These are phyloP conservation scores for Diaporthe citri DNA, from an alignment of 2,329 filamentous ascomycete species.

Conservation along the genomic window DNA sequence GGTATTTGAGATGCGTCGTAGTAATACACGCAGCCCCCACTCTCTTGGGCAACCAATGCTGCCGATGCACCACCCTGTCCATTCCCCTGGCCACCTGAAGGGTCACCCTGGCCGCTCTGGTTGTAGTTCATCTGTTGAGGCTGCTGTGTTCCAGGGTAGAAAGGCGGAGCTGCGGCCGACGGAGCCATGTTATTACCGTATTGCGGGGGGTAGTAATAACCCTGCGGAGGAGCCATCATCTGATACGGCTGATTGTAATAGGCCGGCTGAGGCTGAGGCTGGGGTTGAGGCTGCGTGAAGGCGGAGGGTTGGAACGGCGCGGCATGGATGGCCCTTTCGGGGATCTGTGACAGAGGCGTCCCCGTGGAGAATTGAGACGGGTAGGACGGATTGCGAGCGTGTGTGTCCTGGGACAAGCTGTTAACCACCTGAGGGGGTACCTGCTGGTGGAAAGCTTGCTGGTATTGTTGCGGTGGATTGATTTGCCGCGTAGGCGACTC, in stretches of 20 bases:
- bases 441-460: slow-evolving; percentile 94
- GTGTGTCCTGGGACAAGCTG: slow-evolving; percentile 68
- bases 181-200: slow-evolving; percentile 59
- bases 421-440: slow-evolving; percentile 81
- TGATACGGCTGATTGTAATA: slow-evolving; percentile 71
- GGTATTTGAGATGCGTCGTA: slow-evolving; percentile 83
- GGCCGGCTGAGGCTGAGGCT: slow-evolving; percentile 69
- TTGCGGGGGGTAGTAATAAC: slow-evolving; percentile 77
- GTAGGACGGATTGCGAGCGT: slow-evolving; percentile 77
- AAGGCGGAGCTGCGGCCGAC: slow-evolving; percentile 62
- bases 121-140: slow-evolving; percentile 55
- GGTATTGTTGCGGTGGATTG: slow-evolving; percentile 65
- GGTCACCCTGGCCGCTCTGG: slow-evolving; percentile 57
- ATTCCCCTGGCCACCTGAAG: slow-evolving; percentile 49
- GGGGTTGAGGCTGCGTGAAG: slow-evolving; percentile 76
- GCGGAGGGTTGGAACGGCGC: slow-evolving; percentile 86
- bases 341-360: slow-evolving; percentile 91
- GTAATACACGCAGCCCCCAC: slow-evolving; percentile 97
- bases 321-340: slow-evolving; percentile 91
- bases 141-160: slow-evolving; percentile 68
- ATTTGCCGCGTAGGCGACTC: slow-evolving; percentile 78
- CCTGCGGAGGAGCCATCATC: slow-evolving; percentile 68
- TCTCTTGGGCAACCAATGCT: slow-evolving; percentile 82
- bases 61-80: slow-evolving; percentile 67
- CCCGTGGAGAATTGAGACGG: slow-evolving; percentile 78